Conservation (phyloP, 2,329 filamentous ascomycete species). For the Drechslerella stenobrocha region DNA sequence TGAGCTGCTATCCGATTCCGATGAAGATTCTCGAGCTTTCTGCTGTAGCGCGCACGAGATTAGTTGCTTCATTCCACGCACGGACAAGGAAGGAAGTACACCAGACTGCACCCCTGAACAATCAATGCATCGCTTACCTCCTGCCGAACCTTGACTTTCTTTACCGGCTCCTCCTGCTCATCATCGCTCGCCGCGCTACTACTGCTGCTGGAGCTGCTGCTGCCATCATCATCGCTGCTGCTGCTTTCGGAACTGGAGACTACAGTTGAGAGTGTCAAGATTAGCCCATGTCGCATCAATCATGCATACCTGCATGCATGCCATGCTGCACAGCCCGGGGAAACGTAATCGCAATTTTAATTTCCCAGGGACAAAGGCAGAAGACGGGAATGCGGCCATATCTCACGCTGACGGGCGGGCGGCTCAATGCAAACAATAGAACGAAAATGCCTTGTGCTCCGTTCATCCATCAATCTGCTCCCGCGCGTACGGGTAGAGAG, state of each 20-base stretch:
- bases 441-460: too few relatives aligned
- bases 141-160: constrained; percentile 24
- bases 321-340: constrained; percentile 30
- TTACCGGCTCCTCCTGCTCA: constrained; percentile 7
- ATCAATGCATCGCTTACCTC: constrained; percentile 31
- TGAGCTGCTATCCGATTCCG: constrained; percentile 9
- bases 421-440: too few relatives aligned
- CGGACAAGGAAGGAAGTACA: not conserved
- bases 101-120: too few relatives aligned
- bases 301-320: not conserved
- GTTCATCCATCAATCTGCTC: too few relatives aligned
- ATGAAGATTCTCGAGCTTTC: not conserved
- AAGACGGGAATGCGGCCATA: too few relatives aligned
- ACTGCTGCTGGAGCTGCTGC: constrained; percentile 35
- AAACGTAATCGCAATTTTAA: constrained; percentile 37
- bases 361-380: constrained; percentile 20
- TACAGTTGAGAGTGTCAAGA: constrained; percentile 21
- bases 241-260: constrained; percentile 46
- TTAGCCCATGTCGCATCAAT: not conserved
- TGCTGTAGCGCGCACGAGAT: not conserved
- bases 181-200: constrained; percentile 31
- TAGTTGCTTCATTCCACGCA: not conserved
- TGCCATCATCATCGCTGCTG: constrained; percentile 16
- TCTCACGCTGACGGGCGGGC: too few relatives aligned
- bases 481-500: too few relatives aligned